These are phyloP conservation scores for Alnus rubra DNA, from an alignment of 306 rosid genomes.

Conservation along the genomic window DNA sequence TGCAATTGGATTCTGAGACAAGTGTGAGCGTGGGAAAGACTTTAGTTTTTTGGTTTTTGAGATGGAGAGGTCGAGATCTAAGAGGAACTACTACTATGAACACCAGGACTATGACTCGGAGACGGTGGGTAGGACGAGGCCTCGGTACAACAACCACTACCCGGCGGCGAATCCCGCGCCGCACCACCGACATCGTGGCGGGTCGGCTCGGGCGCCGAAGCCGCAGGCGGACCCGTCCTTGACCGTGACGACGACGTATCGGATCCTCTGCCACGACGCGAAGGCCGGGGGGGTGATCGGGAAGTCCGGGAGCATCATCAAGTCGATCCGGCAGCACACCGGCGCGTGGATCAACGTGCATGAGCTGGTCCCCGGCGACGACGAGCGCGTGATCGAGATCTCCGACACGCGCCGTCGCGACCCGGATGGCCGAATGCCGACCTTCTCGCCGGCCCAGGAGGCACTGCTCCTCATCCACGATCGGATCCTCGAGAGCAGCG, in stretches of 20 bases:
- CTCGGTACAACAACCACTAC: slow-evolving; percentile 83
- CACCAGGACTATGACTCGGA: slow-evolving; percentile 93
- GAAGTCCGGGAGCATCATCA: slow-evolving; percentile 91
- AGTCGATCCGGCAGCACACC: slow-evolving; percentile 94
- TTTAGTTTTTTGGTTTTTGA: slow-evolving; percentile 13
- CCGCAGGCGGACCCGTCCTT: slow-evolving; percentile 48
- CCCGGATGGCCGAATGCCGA: slow-evolving; percentile 91
- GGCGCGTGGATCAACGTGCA: slow-evolving; percentile 99
- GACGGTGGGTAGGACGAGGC: slow-evolving; percentile 72
- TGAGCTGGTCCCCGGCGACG: slow-evolving; percentile 83
- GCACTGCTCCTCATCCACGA: slow-evolving; percentile 84
- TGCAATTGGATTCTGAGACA: slow-evolving; percentile 17
- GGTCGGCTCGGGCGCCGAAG: slow-evolving; percentile 50
- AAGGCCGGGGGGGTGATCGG: slow-evolving; percentile 97
- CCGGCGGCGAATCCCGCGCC: slow-evolving; percentile 4
- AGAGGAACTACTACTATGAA: slow-evolving; percentile 88
- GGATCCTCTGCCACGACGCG: slow-evolving; percentile 85
- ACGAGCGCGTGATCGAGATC: slow-evolving; percentile 93
- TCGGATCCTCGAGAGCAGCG: slow-evolving; percentile 83
- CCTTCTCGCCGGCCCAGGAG: slow-evolving; percentile 97
- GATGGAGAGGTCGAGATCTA: slow-evolving; percentile 99
- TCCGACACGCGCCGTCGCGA: slow-evolving; percentile 95
- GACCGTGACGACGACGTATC: slow-evolving; percentile 72
- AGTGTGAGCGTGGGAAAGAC: slow-evolving; percentile 12
- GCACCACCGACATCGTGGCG: slow-evolving; percentile 60